These are phyloP conservation scores for Cladosporium colombiae DNA, from an alignment of 2,329 filamentous ascomycete species.

Conservation along the genomic window DNA sequence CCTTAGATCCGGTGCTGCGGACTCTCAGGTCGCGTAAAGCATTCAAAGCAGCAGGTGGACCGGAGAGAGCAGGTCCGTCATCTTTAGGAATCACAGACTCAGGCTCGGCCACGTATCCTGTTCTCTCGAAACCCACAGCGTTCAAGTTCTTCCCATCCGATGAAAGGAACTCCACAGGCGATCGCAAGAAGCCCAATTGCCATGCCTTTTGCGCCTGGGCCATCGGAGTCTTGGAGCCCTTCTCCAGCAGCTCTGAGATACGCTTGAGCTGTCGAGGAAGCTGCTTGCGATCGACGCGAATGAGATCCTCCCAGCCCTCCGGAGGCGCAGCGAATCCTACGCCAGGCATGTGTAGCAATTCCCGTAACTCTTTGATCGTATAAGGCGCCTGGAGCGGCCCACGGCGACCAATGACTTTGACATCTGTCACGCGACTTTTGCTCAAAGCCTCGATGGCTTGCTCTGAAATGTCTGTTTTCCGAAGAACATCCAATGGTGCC, in stretches of 20 bases:
- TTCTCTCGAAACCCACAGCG: constrained; percentile 66
- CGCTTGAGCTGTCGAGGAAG: constrained; percentile 75
- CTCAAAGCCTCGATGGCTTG: constrained; percentile 74
- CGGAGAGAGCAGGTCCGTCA: constrained; percentile 7
- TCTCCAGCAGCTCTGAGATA: constrained; percentile 76
- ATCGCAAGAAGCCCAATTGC: constrained; percentile 83
- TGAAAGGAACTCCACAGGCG: constrained; percentile 68
- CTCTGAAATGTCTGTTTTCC: constrained; percentile 85
- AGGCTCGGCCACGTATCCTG: constrained; percentile 34
- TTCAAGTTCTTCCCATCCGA: constrained; percentile 55
- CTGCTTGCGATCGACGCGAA: constrained; percentile 59
- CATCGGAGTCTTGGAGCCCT: constrained; percentile 62
- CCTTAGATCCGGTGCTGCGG: constrained; percentile 35
- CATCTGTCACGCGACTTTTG: constrained; percentile 72
- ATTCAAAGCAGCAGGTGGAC: constrained; percentile 27
- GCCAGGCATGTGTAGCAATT: constrained; percentile 74
- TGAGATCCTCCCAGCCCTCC: constrained; percentile 35
- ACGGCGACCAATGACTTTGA: constrained; percentile 84
- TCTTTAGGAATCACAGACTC: constrained; percentile 14
- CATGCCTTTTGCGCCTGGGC: constrained; percentile 65
- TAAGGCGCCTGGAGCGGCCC: constrained; percentile 85
- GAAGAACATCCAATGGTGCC: constrained; percentile 69
- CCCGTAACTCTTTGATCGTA: constrained; percentile 90
- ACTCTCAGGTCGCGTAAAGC: constrained; percentile 33
- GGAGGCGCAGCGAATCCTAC: constrained; percentile 67